Evolutionary conservation across 2,329 filamentous ascomycete species (phyloP), one percentile per base, ranked within the genome.

Genomic region (Talaromyces sp.): DNA sequence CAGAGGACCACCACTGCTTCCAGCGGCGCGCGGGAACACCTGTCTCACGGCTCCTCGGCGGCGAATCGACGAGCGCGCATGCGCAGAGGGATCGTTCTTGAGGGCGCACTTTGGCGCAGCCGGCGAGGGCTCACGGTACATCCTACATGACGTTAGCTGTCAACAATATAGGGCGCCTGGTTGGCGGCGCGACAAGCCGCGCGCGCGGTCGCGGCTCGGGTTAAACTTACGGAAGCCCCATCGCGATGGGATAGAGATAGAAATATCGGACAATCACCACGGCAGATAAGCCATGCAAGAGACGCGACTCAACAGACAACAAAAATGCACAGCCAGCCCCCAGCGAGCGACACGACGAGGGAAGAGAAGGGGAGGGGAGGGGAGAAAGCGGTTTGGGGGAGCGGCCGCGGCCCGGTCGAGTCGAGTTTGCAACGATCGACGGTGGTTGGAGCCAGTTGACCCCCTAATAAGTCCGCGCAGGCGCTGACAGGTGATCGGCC

Each of bases 61-160:
- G 62, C 85, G 82, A 67, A 87, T 87, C 49, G 82, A 73, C 43
- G 83, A 86, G 69, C 84, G 82, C 59, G 80, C 74, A 59, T 77
- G 70, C 53, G 82, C 82, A 60, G 80, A 80, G 41, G 78, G 71
- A 67, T 86, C 84, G 64, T 70, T 72, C 70, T 84, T 85, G 64
- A 76, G 69, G 58, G 76, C 70, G 61, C 77, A 73, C 58, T 77
- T 78, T 26, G 73, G 71, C 59, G 77, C 75, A 62, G 78, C 73
- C 54, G 79, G 76, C 46, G 78, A 76, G 56, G 82, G 82, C 69
- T 82, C 80, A 71, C 78, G 79, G 77, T 80, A 86, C 74, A 86
- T 80, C 63, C 81, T 82, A 65, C 57, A 64, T 50, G 59, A n/a
- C 27, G 46, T 58, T 29, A 31, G 58, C 59, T 46, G 43, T 60